These are phyloP conservation scores for Tanacetum coccineum DNA, from an alignment of 129 eudicot genomes.

Conservation along the genomic window DNA sequence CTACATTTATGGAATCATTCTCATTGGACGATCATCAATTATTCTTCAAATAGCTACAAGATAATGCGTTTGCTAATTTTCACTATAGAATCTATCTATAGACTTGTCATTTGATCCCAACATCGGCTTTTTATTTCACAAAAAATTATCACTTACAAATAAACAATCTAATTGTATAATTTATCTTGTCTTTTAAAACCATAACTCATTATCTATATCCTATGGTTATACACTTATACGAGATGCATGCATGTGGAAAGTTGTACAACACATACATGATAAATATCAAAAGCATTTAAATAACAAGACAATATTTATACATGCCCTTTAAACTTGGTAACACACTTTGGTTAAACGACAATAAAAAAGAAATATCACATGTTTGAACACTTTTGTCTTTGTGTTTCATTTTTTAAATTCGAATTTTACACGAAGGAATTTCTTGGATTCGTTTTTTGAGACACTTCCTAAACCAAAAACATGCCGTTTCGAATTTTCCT, in stretches of 20 bases:
- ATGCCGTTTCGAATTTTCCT: conserved; percentile 15
- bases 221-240: no score
- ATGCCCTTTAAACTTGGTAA: no score
- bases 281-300: no score
- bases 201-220: no score
- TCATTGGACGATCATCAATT: not conserved
- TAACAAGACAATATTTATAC: no score
- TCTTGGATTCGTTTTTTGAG: conserved; percentile 16
- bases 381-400: not conserved
- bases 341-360: no score
- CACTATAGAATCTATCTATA: not conserved
- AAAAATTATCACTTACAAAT: not conserved
- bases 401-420: not conserved
- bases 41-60: not conserved
- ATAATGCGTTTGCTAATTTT: not conserved
- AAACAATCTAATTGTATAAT: no score
- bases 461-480: conserved; percentile 21
- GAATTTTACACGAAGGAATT: not conserved
- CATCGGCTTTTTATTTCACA: not conserved
- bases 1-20: not conserved
- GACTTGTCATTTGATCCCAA: not conserved
- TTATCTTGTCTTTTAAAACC: no score
- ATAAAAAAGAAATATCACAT: no score
- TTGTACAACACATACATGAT: no score
- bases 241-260: no score